Base-by-base conservation (phyloP, 164 flowering plant species). In the Vitis rotundifolia region DNA sequence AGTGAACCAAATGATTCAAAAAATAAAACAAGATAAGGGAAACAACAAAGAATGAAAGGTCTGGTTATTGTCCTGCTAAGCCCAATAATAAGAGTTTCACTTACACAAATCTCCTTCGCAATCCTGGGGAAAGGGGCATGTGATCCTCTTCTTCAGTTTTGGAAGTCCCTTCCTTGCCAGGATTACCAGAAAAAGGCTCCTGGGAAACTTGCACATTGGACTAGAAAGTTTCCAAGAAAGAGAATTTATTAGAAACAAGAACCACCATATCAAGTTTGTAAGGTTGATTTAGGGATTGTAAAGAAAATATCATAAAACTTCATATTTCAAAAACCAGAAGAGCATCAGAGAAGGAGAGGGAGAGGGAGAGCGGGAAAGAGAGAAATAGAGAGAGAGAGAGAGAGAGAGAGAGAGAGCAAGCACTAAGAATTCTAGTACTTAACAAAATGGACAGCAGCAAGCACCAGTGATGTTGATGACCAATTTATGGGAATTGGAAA, bases 101-200 rank as follows among this genome's bases (percentile, higher is more conserved):
- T 78, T 78, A 85, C 89, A 68, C 79, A 61, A 74, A 71, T 81
- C 94, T 82, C 78, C 88, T 85, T 63, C 94, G 80, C 69, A 89
- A 68, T 57, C 87, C 87, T 5, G 85, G 83, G 50, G 88, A 76
- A 63, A 77, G 55, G 60, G 87, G 77, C 29, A 64, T 26, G 9
- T 58, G 73, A 18, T 67, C 61, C 49, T 76, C 80, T 73, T 67
- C 76, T 56, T 83, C 87, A 50, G 63, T 15, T 69, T 57, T 76
- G 61, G 81, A 69, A 58, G 80, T 69, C 61, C 51, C 78, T 63
- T 67, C 84, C 48, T 72, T 76, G n/a, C 63, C 63, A 15, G 65
- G 59, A 67, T 18, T 62, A 37, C 31, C 69, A 14, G 74, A 61
- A 18, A 68, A 52, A 61, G 78, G 55, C 44, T 88, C 86, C 26